phyloP scores from a whole-genome alignment of 228 moss, liverwort and hornwort species.

The Sphagnum magellanicum region DNA sequence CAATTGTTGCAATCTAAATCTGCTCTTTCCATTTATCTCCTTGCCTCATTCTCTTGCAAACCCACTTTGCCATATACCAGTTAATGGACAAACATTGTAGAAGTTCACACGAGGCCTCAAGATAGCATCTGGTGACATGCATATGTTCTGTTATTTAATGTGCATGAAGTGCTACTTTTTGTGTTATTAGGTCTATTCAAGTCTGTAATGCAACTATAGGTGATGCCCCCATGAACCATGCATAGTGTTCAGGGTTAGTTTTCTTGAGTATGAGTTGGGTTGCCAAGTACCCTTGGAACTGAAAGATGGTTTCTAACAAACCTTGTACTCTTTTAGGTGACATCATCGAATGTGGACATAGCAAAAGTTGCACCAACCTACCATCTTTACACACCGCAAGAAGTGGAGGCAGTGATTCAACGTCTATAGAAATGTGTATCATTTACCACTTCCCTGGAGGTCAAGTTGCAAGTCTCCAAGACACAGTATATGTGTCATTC shows the following conservation, averaged over 20 bases:
- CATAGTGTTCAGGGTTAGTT: neutral
- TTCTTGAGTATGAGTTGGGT: neutral
- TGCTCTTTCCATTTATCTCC: neutral
- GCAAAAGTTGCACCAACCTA: conserved; percentile 92
- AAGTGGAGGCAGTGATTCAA: conserved; percentile 86
- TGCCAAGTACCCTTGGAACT: neutral
- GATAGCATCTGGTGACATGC: too few species aligned
- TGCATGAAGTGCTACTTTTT: neutral
- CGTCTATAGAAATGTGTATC: conserved; percentile 37
- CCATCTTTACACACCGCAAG: conserved; percentile 78
- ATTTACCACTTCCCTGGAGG: too few species aligned
- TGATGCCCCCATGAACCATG: neutral
- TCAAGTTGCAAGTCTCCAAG: too few species aligned
- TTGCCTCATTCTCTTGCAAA: neutral
- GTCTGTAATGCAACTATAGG: neutral
- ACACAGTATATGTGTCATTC: too few species aligned
- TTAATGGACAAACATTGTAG: neutral
- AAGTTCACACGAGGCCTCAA: too few species aligned
- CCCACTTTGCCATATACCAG: neutral
- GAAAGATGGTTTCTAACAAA: neutral
- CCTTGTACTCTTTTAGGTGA: conserved; percentile 41
- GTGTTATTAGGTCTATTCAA: neutral
- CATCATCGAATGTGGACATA: conserved; percentile 92
- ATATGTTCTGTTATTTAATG: too few species aligned
- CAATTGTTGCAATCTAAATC: neutral